A percentile compares a stretch with the other conserved stretches of the same genome.
Conservation (phyloP, 495 filamentous ascomycete genomes). For the Xylaria nigripes region DNA sequence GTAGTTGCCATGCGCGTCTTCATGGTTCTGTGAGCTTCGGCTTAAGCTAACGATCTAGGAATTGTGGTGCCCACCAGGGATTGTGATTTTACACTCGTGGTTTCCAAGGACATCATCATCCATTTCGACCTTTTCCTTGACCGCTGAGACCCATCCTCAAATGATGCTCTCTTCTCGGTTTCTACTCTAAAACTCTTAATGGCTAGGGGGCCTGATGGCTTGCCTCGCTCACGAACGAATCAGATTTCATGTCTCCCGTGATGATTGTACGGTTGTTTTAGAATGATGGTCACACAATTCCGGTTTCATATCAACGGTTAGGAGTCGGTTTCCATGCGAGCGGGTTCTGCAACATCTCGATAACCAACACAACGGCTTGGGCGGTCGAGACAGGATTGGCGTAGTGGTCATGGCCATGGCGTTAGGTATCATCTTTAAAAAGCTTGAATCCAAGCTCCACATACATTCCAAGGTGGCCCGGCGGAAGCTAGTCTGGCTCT, state of each 20-base stretch:
- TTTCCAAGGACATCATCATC: neutral
- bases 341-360: slow-evolving; percentile 20
- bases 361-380: slow-evolving; percentile 14
- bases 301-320: slow-evolving; percentile 18
- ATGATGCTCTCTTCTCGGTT: neutral
- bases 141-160: neutral
- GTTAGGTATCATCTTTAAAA: slow-evolving; percentile 14
- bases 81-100: neutral
- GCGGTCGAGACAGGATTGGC: slow-evolving; percentile 25
- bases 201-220: neutral
- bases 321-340: slow-evolving; percentile 21
- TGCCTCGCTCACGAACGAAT: neutral
- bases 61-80: neutral
- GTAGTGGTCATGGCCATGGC: slow-evolving; percentile 19
- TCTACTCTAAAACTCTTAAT: neutral
- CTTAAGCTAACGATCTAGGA: neutral
- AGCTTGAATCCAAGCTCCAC: slow-evolving; percentile 21
- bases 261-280: slow-evolving; percentile 18
- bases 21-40: neutral
- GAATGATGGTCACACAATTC: slow-evolving; percentile 20
- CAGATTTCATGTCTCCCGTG: neutral
- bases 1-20: neutral
- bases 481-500: neutral
- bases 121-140: neutral
- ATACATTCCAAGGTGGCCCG: neutral